Evolutionary conservation across 1,284 basidiomycete genomes (phyloP), one percentile per base, ranked within the genome.

Genomic region (Termitomyces sp.): DNA sequence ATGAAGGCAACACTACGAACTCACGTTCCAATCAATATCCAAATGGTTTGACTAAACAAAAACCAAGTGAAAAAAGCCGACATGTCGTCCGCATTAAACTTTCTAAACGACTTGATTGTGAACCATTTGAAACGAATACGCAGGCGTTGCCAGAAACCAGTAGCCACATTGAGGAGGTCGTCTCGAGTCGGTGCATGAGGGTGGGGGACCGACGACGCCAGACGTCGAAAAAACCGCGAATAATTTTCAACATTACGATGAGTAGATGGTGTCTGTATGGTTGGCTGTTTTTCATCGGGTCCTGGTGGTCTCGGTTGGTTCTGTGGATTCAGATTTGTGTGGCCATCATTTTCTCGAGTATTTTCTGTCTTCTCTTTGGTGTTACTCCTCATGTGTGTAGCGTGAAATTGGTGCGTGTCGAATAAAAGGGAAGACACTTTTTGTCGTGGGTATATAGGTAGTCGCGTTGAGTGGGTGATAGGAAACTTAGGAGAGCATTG

Each of bases 61-160:
- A 97, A 91, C 84, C 94, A 94, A 46, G 92, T 96, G 44, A 97
- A 75, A 72, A 99, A 98, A 1, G 95, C 96, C 51, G 93, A 96
- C 56, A 97, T 90, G 69, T 99, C 97, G 68, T 99, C 97, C 48
- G 92, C 89, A 62, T 98, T 95, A 74, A 97, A 99, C 62, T 86
- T 88, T 33, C 96, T 83, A 74, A 98, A 99, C 0, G 93, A 94
- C 61, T 92, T 83, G 63, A 99, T 97, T 9, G 94, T 95, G 62
- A 96, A 90, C 97, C 97, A 99, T 68, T 94, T 94, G 74, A 98
- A 93, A n/a, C 93, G 84, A 61, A 99, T 92, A 13, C 89, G 81
- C 34, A 92, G 70, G 1, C 97, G 84, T 62, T 96, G 84, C 88
- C 93, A 96, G 70, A 95, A 94, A 6, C 88, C 86, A 44, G 82